Base-by-base conservation (phyloP, 768 basidiomycete species). In the Cystofilobasidium capitatum region DNA sequence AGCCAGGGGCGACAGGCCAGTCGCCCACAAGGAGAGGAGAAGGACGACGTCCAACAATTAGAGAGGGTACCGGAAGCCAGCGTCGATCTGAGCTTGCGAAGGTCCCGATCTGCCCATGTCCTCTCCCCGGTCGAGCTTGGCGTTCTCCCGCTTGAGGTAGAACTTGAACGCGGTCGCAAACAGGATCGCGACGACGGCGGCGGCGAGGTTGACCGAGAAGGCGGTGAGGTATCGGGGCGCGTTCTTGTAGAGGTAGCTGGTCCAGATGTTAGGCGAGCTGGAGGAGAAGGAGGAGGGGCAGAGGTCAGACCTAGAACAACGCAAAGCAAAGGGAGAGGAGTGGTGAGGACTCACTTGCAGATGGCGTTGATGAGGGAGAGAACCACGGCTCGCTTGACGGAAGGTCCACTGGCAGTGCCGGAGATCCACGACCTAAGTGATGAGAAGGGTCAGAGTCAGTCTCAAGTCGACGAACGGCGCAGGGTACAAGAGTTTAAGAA, bases 361-460 rank as follows among this genome's bases (percentile, higher is more conserved):
- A 73, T 36, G 33, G 73, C 64, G 70, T 76, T 76, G 72, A 76
- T 74, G 17, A 75, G 40, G 8, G 73, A 70, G 61, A 73, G 71
- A 24, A 73, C 74, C 59, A 74, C 69, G 17, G 76, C 74, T 51
- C 76, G 72, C 70, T 76, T 76, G 69, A 76, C 68, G 16, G 65
- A 58, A 1, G 75, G 74, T 31, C 76, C 75, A 26, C 70, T 75
- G 51, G 70, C 70, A 2, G 73, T 64, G 0, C 71, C 71, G 0
- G 72, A 71, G 64, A 75, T 75, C 76, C 76, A 76, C 8, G 74
- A 74, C n/a, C n/a, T n/a, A n/a, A n/a, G n/a, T n/a, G n/a, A n/a
- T n/a, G n/a, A n/a, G n/a, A n/a, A n/a, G n/a, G n/a, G n/a, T n/a
- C n/a, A n/a, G n/a, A n/a, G n/a, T n/a, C n/a, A n/a, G n/a, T n/a